Conservation (phyloP, 2,329 filamentous ascomycete species). For the Ophiostoma piceae region DNA sequence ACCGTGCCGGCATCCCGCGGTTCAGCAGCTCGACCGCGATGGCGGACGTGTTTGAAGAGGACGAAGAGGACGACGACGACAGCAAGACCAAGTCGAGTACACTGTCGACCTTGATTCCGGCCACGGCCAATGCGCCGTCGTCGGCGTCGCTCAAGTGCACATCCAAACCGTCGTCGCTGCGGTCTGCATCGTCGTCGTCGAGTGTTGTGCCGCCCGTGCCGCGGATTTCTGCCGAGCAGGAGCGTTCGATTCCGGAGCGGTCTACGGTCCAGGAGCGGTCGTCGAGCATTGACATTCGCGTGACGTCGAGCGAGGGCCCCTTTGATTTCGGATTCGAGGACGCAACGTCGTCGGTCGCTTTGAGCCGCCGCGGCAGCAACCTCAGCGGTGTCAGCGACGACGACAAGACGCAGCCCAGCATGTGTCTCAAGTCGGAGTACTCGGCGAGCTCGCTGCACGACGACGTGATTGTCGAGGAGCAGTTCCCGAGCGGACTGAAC, state of each 20-base stretch:
- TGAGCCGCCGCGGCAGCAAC: slow-evolving; percentile 45
- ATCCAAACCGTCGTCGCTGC: slow-evolving; percentile 15
- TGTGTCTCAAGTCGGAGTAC: slow-evolving; percentile 44
- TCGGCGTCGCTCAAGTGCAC: slow-evolving; percentile 13
- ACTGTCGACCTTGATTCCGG: background rate
- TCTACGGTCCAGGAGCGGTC: slow-evolving; percentile 10
- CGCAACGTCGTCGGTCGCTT: slow-evolving; percentile 27
- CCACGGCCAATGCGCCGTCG: background rate
- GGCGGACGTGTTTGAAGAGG: slow-evolving; percentile 83
- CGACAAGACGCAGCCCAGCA: slow-evolving; percentile 35
- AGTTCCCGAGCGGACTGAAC: slow-evolving; percentile 24
- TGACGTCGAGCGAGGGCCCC: slow-evolving; percentile 23
- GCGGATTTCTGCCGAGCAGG: slow-evolving; percentile 3
- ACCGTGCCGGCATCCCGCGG: slow-evolving; percentile 56
- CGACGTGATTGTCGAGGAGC: slow-evolving; percentile 47
- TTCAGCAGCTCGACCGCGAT: slow-evolving; percentile 67
- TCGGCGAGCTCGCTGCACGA: slow-evolving; percentile 50
- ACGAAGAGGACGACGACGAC: slow-evolving; percentile 56
- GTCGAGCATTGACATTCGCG: slow-evolving; percentile 28
- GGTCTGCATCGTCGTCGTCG: slow-evolving; percentile 16
- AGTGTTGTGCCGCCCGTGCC: slow-evolving; percentile 12
- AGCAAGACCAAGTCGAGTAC: slow-evolving; percentile 1
- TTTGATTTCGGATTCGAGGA: slow-evolving; percentile 25
- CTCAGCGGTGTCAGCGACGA: slow-evolving; percentile 44
- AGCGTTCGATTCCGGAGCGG: slow-evolving; percentile 1